Evolutionary conservation across 2,329 filamentous ascomycete genomes (phyloP).

Genomic region (Aspergillus proliferans): DNA sequence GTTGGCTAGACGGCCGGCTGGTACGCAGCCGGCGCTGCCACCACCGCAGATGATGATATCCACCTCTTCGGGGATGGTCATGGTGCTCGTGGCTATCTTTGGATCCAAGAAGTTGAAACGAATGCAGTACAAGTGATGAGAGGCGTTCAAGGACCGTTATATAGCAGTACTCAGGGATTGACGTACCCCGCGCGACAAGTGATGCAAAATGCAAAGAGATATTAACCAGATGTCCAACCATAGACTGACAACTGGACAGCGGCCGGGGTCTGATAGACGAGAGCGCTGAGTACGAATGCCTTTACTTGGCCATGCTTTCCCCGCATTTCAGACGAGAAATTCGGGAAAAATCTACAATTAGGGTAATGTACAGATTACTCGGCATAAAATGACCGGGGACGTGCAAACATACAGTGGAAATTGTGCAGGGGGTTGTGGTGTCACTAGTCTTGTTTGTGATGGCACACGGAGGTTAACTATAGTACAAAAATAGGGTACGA

Average conservation of each 20-base stretch:
- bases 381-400: too few relatives aligned
- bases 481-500: too few relatives aligned
- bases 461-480: too few relatives aligned
- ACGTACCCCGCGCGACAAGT: neutral
- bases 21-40: conserved; percentile 51
- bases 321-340: neutral
- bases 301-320: neutral
- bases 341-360: neutral
- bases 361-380: neutral
- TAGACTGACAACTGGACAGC: neutral
- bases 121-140: neutral
- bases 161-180: neutral
- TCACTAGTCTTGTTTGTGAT: too few relatives aligned
- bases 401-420: too few relatives aligned
- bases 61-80: conserved; percentile 68
- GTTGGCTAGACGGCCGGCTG: conserved; percentile 56
- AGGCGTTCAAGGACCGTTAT: neutral
- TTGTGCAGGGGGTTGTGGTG: too few relatives aligned
- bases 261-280: neutral
- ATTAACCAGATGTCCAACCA: neutral
- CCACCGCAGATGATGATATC: conserved; percentile 76
- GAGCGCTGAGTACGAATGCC: neutral
- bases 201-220: neutral
- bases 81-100: conserved; percentile 20
- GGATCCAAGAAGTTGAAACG: too few relatives aligned